Base-by-base conservation (phyloP, 2,329 filamentous ascomycete genomes). In the Zymoseptoria crescenta region DNA sequence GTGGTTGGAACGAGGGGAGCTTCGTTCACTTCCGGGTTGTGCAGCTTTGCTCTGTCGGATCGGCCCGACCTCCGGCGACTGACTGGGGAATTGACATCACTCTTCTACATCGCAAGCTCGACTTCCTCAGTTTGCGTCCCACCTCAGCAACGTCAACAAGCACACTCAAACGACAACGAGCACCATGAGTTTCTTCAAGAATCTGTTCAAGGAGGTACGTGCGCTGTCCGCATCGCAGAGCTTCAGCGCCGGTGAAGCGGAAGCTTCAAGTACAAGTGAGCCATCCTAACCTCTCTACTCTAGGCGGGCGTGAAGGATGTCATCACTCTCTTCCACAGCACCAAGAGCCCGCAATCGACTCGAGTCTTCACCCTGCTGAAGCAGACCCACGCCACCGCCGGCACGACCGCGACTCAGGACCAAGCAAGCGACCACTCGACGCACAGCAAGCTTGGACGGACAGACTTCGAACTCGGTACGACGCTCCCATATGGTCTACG, bases 291-390 rank as follows among this genome's bases (percentile, higher is more conserved):
- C 5, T 57, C 24, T 41, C 6, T 45, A 19, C 55, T 45, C 35
- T 45, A 67, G 78, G 70, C 74, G 54, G 77, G 76, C 66, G 74
- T 75, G 63, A 80, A 79, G 69, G 92, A 97, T 79, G 89, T 96
- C 66, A 85, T 97, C 73, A 97, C 93, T 62, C 87, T 99, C 80
- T 99, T 97, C 81, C 92, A 96, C 83, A 89, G 89, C 75, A 84
- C 93, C 59, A 82, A 81, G 68, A 83, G 83, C 56, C 83, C 87
- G 21, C 81, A 87, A 64, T 96, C 92, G 3, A 79, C 84, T 55
- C 85, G 87, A 61, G 87, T 88, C 30, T 83, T 87, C 62, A 87
- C 83, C 49, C 77, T 96, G 56, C 83, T 97, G 61, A 95, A 94
- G 78, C 86, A 93, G 76, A 82, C 85, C 30, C 88, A 89, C 27